Percentiles rank a stretch among this genome's conserved stretches.
Evolutionary conservation across 2,329 filamentous ascomycete species (phyloP).

Genomic region (Colletotrichum sp.): DNA sequence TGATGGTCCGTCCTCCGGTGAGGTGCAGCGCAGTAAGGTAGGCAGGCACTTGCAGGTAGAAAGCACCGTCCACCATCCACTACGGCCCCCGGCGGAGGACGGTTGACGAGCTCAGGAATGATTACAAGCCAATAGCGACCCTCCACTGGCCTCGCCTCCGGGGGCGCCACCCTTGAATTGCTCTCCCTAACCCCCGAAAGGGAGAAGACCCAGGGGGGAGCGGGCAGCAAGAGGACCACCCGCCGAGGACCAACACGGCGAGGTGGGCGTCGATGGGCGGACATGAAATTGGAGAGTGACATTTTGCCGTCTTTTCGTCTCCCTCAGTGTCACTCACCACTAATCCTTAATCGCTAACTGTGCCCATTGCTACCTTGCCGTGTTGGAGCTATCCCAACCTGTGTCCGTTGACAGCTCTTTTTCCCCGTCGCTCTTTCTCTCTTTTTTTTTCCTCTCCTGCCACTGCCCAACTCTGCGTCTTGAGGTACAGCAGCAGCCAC

Average conservation of each 20-base stretch:
- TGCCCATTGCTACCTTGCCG: neutral
- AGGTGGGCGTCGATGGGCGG: neutral
- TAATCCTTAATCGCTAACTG: neutral
- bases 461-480: neutral
- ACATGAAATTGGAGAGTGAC: conserved; percentile 2
- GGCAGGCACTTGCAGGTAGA: neutral
- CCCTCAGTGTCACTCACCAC: neutral
- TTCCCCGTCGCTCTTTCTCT: neutral
- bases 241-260: neutral
- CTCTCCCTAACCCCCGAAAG: neutral
- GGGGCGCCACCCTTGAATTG: neutral
- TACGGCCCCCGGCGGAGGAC: neutral
- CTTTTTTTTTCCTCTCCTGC: neutral
- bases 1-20: neutral
- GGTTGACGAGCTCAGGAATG: neutral
- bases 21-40: neutral
- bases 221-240: neutral
- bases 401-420: neutral
- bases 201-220: neutral
- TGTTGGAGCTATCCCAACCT: neutral
- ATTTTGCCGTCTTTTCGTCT: neutral
- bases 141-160: neutral
- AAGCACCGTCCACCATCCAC: neutral
- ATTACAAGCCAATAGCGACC: neutral
- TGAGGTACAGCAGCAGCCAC: neutral